phyloP scores from a whole-genome alignment of 1,139 yeast genomes.

The Kodamaea ohmeri region DNA sequence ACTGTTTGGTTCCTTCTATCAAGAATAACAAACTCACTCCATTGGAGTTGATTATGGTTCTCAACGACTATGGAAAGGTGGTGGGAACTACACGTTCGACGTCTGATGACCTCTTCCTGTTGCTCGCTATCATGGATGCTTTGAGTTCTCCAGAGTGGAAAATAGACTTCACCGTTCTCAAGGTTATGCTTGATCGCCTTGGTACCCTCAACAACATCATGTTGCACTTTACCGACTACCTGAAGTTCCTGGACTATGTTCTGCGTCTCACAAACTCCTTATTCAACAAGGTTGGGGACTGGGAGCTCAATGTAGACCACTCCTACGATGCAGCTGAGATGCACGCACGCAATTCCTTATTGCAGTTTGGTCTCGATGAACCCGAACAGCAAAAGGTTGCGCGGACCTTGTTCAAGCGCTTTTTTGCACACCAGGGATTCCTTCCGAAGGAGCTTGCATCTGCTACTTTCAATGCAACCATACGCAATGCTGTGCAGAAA shows the following conservation, averaged over 20 bases:
- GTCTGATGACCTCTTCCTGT: constrained; percentile 26
- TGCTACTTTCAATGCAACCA: constrained; percentile 32
- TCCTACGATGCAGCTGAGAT: constrained; percentile 31
- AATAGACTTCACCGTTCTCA: constrained; percentile 27
- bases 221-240: constrained; percentile 28
- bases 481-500: constrained; percentile 37
- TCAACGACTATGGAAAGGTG: constrained; percentile 38
- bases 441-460: constrained; percentile 46
- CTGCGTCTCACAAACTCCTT: constrained; percentile 18
- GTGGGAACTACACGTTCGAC: constrained; percentile 22
- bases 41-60: constrained; percentile 32
- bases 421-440: constrained; percentile 48
- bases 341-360: constrained; percentile 38
- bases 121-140: constrained; percentile 27
- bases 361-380: constrained; percentile 33
- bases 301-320: constrained; percentile 17
- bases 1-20: constrained; percentile 22
- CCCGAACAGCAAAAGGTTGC: constrained; percentile 32
- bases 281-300: constrained; percentile 25
- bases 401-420: constrained; percentile 39
- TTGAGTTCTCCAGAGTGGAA: constrained; percentile 22
- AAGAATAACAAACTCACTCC: constrained; percentile 22
- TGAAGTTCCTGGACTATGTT: constrained; percentile 24
- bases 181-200: constrained; percentile 30
- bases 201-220: constrained; percentile 31